Evolutionary conservation across 805 yeast species (phyloP).

Genomic region (Ogataea trehaloabstinens): DNA sequence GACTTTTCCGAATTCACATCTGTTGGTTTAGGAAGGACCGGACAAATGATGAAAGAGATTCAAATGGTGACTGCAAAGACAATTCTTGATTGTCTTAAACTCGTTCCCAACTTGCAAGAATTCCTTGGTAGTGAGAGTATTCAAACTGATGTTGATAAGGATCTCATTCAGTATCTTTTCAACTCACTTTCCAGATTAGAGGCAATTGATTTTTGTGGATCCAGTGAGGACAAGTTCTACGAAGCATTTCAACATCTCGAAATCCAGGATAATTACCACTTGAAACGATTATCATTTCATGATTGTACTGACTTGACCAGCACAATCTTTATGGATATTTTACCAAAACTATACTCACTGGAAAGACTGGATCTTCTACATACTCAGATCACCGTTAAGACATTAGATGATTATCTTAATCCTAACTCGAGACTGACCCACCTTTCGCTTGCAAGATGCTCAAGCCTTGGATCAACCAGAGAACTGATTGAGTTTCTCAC

Average conservation of each 20-base stretch:
- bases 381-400: slow-evolving; percentile 69
- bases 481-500: slow-evolving; percentile 68
- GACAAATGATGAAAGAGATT: slow-evolving; percentile 85
- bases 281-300: slow-evolving; percentile 67
- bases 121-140: slow-evolving; percentile 83
- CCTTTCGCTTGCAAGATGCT: slow-evolving; percentile 63
- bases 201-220: slow-evolving; percentile 86
- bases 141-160: slow-evolving; percentile 70
- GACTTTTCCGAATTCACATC: slow-evolving; percentile 90
- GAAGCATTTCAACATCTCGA: slow-evolving; percentile 49
- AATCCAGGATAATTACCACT: slow-evolving; percentile 26
- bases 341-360: slow-evolving; percentile 56
- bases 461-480: slow-evolving; percentile 63
- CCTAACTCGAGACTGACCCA: slow-evolving; percentile 64
- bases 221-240: slow-evolving; percentile 63
- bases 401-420: slow-evolving; percentile 52
- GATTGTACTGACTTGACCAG: slow-evolving; percentile 79
- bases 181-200: slow-evolving; percentile 54
- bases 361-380: slow-evolving; percentile 77
- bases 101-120: slow-evolving; percentile 69
- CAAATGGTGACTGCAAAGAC: slow-evolving; percentile 84
- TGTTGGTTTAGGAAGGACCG: slow-evolving; percentile 85
- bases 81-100: slow-evolving; percentile 55
- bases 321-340: slow-evolving; percentile 50
- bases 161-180: slow-evolving; percentile 56